These are phyloP conservation scores for Sanghuangporus sanghuang DNA, from an alignment of 1,284 basidiomycete species.

Conservation along the genomic window DNA sequence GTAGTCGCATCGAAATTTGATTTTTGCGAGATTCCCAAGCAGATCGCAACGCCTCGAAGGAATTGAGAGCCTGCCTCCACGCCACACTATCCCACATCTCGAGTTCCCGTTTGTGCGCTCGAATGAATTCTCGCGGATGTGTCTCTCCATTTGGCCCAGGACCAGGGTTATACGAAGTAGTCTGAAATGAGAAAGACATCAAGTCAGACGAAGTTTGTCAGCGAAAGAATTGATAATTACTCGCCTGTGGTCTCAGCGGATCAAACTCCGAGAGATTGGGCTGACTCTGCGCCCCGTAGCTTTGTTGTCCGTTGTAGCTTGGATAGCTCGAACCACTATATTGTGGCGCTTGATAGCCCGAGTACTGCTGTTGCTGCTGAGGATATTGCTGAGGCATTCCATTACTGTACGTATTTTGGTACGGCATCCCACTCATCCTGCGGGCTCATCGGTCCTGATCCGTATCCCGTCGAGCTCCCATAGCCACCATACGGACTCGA, in stretches of 20 bases:
- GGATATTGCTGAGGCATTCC: conserved; percentile 23
- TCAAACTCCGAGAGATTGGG: conserved; percentile 19
- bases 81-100: conserved; percentile 53
- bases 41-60: conserved; percentile 47
- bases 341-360: conserved; percentile 14
- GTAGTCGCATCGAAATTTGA: conserved; percentile 38
- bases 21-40: conserved; percentile 44
- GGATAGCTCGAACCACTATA: conserved; percentile 17
- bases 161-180: conserved; percentile 21
- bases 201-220: conserved; percentile 47
- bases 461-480: conserved; percentile 27
- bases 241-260: conserved; percentile 18
- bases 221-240: conserved; percentile 27
- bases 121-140: conserved; percentile 54
- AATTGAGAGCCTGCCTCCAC: conserved; percentile 51
- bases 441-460: conserved; percentile 28
- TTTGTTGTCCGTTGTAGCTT: conserved; percentile 9
- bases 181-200: conserved; percentile 31
- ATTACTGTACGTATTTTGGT: conserved; percentile 32
- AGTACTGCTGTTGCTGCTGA: conserved; percentile 27
- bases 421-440: conserved; percentile 24
- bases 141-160: conserved; percentile 30
- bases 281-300: conserved; percentile 13
- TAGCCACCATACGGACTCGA: conserved; percentile 30
- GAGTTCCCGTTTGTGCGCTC: conserved; percentile 45